Evolutionary conservation across 2,329 filamentous ascomycete genomes (phyloP), one percentile per base, ranked within the genome.

Genomic region (Talaromyces sp.): DNA sequence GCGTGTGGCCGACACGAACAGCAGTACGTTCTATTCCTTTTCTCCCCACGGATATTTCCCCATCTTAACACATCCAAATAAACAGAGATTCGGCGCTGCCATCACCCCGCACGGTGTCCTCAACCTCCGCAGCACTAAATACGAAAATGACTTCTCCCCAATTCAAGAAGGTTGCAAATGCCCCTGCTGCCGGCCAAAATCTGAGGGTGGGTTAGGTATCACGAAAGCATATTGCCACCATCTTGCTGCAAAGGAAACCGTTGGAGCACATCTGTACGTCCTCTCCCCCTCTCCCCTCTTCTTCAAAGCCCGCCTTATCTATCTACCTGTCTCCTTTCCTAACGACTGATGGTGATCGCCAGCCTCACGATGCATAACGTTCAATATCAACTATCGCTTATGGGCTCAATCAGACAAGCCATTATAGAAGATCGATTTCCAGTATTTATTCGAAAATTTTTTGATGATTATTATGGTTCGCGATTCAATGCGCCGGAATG

Each of bases 1-100:
- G 95, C 70, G 94, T 99, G 6, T 99, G 94, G 94, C 95, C 94
- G 1, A 97, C 94, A 4, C 82, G 94, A 56, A 99, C 94, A 36
- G 94, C 94, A 7, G 82, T 84, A 75, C 70, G 80, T 69, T 13
- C 33, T 36, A 35, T 36, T 40, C 10, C n/a, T 28, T 11, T 41
- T n/a, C 33, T 6, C 37, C 33, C 22, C 5, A 28, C 19, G 13
- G n/a, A 10, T 1, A 11, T 35, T 45, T 46, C 17, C 53, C 58
- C 58, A 33, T 25, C 22, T 11, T 19, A 17, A 41, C 28, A 17
- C 11, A 25, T 15, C 1, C 63, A 15, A 4, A 19, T 63, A 28
- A 5, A 10, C 57, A 84, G 70, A 86, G 94, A 35, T 99, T 99
- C 69, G 94, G 95, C 60, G 97, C 97, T 69, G 94, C 93, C 37